phyloP scores from a whole-genome alignment of 768 basidiomycete genomes.

The Mycena floridula region DNA sequence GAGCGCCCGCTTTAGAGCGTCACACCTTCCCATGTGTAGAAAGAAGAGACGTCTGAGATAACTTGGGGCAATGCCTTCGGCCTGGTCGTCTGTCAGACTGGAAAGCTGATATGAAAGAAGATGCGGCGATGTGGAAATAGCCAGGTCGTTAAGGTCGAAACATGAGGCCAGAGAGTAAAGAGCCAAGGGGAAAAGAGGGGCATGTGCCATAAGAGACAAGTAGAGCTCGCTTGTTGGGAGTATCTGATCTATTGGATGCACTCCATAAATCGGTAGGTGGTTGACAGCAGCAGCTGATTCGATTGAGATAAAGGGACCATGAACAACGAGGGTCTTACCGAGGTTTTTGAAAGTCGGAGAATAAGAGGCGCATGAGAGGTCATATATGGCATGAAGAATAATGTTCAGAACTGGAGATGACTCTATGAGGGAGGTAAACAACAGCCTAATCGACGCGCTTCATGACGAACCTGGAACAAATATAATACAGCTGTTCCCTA shows the following conservation, averaged over 20 bases:
- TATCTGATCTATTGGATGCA: slow-evolving; percentile 42
- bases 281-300: slow-evolving; percentile 30
- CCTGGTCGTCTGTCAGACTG: slow-evolving; percentile 64
- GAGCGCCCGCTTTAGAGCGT: slow-evolving; percentile 74
- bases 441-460: too few relatives aligned
- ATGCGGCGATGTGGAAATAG: slow-evolving; percentile 68
- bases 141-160: slow-evolving; percentile 65
- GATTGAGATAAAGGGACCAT: too few relatives aligned
- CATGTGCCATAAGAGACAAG: slow-evolving; percentile 55
- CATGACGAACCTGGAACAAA: too few relatives aligned
- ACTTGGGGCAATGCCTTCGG: slow-evolving; percentile 60
- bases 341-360: slow-evolving; percentile 61
- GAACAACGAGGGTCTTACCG: neutral
- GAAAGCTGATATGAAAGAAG: slow-evolving; percentile 67
- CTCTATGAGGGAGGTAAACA: too few relatives aligned
- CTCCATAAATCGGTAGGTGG: slow-evolving; percentile 53
- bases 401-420: slow-evolving; percentile 61
- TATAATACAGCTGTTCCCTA: slow-evolving; percentile 45
- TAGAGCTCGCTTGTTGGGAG: slow-evolving; percentile 50
- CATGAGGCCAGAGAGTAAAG: slow-evolving; percentile 67
- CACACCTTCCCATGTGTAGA: slow-evolving; percentile 75
- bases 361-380: slow-evolving; percentile 70
- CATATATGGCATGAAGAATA: slow-evolving; percentile 66
- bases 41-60: slow-evolving; percentile 82
- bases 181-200: slow-evolving; percentile 63